Evolutionary conservation across 75 land plant genomes (phyloP), one percentile per base, ranked within the genome.

Genomic region (Pinus tabuliformis): DNA sequence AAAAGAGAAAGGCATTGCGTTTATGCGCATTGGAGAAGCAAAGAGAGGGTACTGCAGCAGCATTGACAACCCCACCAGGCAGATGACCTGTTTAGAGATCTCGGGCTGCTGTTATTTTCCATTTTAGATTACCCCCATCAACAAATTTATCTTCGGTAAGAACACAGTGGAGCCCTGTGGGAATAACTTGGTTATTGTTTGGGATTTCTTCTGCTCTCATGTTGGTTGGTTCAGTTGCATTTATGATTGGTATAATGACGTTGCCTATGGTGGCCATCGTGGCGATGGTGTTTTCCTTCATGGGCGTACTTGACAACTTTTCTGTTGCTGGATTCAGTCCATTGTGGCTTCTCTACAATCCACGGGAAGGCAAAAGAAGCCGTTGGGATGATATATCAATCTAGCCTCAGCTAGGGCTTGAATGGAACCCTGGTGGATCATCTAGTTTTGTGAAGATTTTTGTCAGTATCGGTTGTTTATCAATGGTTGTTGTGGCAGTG

Each of bases 221-320:
- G 87, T 82, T 91, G 37, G 77, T 88, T 58, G 93, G 93, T 39
- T 88, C 89, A 16, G 81, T 91, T 13, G 83, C 93, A 14, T 88
- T 91, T 79, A 64, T 91, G 78, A 39, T 91, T 36, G 93, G 93
- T 24, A 85, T 89, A 78, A 75, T 89, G 28, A 76, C 89, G 82
- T 87, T 91, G 89, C 93, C 93, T 3, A 79, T 90, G 87, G 81
- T 91, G 26, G 73, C 89, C 17, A 88, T 83, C 4, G 37, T 88
- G 74, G 85, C 82, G 3, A 72, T 86, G 78, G 74, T 84, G 21
- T 66, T 88, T 21, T 84, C 83, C 30, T 61, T 91, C 18, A 80
- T 83, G 24, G 92, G 85, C 52, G 12, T 90, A 39, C 78, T 90
- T 24, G 81, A 85, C 1, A 71, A 45, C 21, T n/a, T 84, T 33